Base-by-base conservation (phyloP, 2,329 filamentous ascomycete species). In the Neurospora sp. region DNA sequence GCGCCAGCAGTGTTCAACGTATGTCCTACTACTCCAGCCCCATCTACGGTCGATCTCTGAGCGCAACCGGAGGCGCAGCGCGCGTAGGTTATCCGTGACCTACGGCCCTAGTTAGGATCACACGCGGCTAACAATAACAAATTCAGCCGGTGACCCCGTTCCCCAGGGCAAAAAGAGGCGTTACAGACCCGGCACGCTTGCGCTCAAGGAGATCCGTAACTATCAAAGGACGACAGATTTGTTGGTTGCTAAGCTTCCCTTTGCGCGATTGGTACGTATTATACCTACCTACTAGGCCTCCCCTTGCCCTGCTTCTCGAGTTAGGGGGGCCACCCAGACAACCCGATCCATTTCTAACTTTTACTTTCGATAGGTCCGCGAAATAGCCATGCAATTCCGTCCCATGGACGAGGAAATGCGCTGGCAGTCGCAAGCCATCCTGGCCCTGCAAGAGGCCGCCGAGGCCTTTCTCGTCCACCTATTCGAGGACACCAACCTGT, bases 401-500 rank as follows among this genome's bases (percentile, higher is more conserved):
- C 86, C 88, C 4, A 80, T 81, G 42, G 88, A 87, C 71, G 84
- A 89, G 70, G 90, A 92, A 72, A 89, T 98, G 80, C 89, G 95
- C 75, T 99, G 96, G 94, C 96, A 98, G 83, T 96, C 92, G 69
- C 95, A 97, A 76, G 95, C 96, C 68, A 96, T 98, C 77, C 89
- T 92, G 77, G 95, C 95, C 13, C 86, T 98, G 2, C 95, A 98
- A 82, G 95, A 98, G 84, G 93, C 95, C 15, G 89, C 94, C n/a
- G 95, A 98, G 83, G 95, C 95, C 5, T 98, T 97, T 81, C 86
- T 98, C 75, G 92, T 98, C 71, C 94, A 97, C 78, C 84, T 98
- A n/a, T 97, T 98, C 78, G 94, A 97, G 80, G 93, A 97, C 81
- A 93, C 93, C 74, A 97, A 98, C 82, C 87, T 98, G 58, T 97